Base-by-base conservation (phyloP, 2,329 filamentous ascomycete species). In the Fusarium papillatum region DNA sequence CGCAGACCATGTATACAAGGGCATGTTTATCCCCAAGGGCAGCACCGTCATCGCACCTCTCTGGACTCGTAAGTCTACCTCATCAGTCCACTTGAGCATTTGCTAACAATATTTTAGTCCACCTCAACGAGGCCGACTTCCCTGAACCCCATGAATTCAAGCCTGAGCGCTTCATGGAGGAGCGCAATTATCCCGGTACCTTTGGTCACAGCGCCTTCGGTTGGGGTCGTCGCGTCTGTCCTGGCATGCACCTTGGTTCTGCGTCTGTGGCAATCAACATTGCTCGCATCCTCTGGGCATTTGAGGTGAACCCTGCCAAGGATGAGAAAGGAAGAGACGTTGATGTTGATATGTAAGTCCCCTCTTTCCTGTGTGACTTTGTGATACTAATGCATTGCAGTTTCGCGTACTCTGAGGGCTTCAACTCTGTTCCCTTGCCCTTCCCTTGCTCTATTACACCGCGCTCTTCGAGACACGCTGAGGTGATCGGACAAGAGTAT, bases 211-310 rank as follows among this genome's bases (percentile, higher is more conserved):
- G 84, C 6, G 83, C 84, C 0, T 87, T 86, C 46, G 85, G 85
- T 4, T 86, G 84, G 80, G 85, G 85, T 0, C 81, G 85, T 17
- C 80, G 85, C 2, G 78, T 86, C 11, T 87, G 85, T 16, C 84
- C 85, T 0, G 85, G 85, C 0, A 82, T 89, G 73, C 88, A 91
- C 64, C 84, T 91, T 1, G 88, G 88, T 0, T 86, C 88, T 50
- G 85, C 88, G 0, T 90, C 86, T 0, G 82, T 91, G 0, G 83
- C 84, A 13, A 80, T 88, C 2, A 86, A 84, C 53, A 85, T 89
- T 24, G 84, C 88, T 0, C 84, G 87, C 4, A 81, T 89, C 0
- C 78, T 92, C 0, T 92, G 90, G 90, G 89, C 85, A 0, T 91
- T 91, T 65, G 77, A 87, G 0, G 79, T 88, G 8, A 72, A 70